phyloP scores from a whole-genome alignment of 2,329 filamentous ascomycete species.

The Pseudophaeomoniella oleicola region DNA sequence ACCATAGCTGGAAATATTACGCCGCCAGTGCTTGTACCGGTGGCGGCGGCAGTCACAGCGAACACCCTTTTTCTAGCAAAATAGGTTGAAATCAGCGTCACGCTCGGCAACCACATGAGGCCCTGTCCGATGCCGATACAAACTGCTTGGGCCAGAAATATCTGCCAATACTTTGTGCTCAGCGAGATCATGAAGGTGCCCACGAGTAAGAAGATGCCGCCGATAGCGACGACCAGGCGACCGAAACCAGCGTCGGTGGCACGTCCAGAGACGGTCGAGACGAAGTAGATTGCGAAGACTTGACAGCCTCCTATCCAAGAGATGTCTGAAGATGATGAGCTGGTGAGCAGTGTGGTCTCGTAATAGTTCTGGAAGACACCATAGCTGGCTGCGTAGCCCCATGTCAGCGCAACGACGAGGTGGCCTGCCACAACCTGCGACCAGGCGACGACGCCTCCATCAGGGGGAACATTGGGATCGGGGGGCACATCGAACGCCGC shows the following conservation, averaged over 20 bases:
- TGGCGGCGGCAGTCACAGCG: not conserved
- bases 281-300: slow-evolving; percentile 30
- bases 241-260: slow-evolving; percentile 36
- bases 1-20: slow-evolving; percentile 23
- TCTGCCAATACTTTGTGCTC: slow-evolving; percentile 32
- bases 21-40: not conserved
- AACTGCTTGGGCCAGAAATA: slow-evolving; percentile 34
- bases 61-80: slow-evolving; percentile 15
- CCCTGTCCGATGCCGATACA: slow-evolving; percentile 33
- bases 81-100: slow-evolving; percentile 33
- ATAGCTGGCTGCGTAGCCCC: slow-evolving; percentile 19
- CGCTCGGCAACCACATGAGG: slow-evolving; percentile 27
- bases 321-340: slow-evolving; percentile 27
- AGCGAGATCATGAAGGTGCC: slow-evolving; percentile 38
- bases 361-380: slow-evolving; percentile 27
- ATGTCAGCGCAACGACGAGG: slow-evolving; percentile 42
- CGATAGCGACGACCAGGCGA: slow-evolving; percentile 24
- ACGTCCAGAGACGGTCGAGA: slow-evolving; percentile 31
- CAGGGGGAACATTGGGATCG: no score
- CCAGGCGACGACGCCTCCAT: slow-evolving; percentile 20
- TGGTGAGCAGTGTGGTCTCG: slow-evolving; percentile 23
- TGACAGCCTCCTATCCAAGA: slow-evolving; percentile 36
- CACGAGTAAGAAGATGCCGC: slow-evolving; percentile 30
- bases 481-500: no score
- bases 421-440: slow-evolving; percentile 27